Evolutionary conservation across 441 rosid species (phyloP), one percentile per base, ranked within the genome.

Genomic region (Aquilaria agallochum): DNA sequence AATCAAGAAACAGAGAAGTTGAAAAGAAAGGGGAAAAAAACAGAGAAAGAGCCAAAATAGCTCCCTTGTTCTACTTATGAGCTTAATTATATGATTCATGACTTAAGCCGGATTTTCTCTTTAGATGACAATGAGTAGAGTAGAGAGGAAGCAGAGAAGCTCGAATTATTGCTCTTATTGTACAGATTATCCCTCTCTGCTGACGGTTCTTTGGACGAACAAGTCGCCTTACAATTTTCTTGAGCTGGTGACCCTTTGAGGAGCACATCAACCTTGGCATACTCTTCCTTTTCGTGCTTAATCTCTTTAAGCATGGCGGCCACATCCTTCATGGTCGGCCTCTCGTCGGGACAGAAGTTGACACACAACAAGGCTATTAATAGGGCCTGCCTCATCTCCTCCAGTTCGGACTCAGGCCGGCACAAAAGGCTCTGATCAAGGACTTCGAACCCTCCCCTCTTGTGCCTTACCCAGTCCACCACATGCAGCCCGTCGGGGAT

Each of bases 281-380:
- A 79, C 72, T 89, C 98, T 56, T 90, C 98, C 50, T 81, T 78
- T 58, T 87, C 98, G 33, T 85, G 93, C 56, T 80, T 90, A 57
- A 90, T 87, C 86, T 90, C 96, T 69, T 86, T 85, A 56, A 90
- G 92, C 96, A 90, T 94, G 27, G 92, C 97, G 2, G 90, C 91
- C 11, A 94, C 89, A 45, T 90, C 98, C 79, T 87, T 90, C 98
- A 90, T 94, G 3, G 85, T 87, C 2, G 99, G 99, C 55, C 99
- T 83, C 54, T 94, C 99, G 0, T 84, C 92, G 0, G 97, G 97
- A 40, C 76, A 66, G 1, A 90, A 66, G 60, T 82, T 87, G 50
- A 84, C 96, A 50, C 99, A 94, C 53, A 94, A 44, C n/a, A 89
- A 73, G 27, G 94, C 97, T 20, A 87, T 79, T 9, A 97, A 95